Evolutionary conservation across 2,329 filamentous ascomycete genomes (phyloP), one percentile per base, ranked within the genome.

Genomic region (Exophiala spinifera): DNA sequence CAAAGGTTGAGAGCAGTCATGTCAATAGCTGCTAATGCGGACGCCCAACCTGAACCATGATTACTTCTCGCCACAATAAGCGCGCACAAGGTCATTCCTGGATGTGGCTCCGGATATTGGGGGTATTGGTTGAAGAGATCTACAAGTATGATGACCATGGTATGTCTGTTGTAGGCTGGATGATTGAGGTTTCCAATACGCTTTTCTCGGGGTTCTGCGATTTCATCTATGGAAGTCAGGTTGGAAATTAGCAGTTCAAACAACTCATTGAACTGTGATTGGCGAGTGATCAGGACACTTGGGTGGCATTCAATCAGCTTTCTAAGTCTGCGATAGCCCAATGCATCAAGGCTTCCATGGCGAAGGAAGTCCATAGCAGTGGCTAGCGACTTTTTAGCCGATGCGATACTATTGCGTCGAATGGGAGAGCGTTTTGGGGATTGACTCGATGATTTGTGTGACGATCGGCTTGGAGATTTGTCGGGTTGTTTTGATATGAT

Each of bases 141-240:
- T 11, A 57, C 42, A 28, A 60, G 45, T 14, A 49, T 57, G 31
- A 63, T 50, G 19, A 64, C 49, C 37, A 64, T 58, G 7, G 59
- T 60, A 28, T 59, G 56, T 47, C 60, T 51, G 39, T 53, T 56
- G 51, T 64, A 64, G 34, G 55, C 55, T 40, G 59, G 57, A 44
- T 61, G 55, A 25, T 55, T 55, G 50, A 55, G 39, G 20, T 59
- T 55, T 2, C 42, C 47, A 34, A 40, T 31, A 25, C 53, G 40
- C 15, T 56, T 54, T 8, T 55, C 55, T 53, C 56, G 28, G 21
- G 49, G 37, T 39, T 57, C 55, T 21, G 40, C 45, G 46, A 59
- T 49, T 39, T 59, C 53, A 21, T 55, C 60, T 25, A 59, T 46
- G 11, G 52, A 49, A 23, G 45, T 48, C 36, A 63, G 34, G 20